phyloP scores from a whole-genome alignment of 2,329 filamentous ascomycete species.

The Cercospora canescens region DNA sequence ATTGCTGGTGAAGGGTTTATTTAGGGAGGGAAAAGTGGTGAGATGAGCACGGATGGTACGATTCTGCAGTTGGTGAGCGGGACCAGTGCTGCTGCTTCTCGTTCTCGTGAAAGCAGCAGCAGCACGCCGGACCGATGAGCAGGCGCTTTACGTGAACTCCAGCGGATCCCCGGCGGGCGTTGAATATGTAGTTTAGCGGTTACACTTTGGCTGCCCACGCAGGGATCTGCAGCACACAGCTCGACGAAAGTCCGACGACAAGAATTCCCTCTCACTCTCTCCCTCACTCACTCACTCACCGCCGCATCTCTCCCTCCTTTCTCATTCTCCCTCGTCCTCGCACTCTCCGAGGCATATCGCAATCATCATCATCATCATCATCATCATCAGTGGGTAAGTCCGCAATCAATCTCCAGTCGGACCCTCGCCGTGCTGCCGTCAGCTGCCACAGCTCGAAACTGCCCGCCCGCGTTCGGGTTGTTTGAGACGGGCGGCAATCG shows the following conservation, averaged over 20 bases:
- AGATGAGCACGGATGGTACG: neutral
- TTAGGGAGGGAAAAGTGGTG: neutral
- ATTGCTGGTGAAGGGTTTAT: neutral
- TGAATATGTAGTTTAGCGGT: no score
- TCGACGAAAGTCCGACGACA: neutral
- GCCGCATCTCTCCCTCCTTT: neutral
- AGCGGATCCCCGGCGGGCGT: slow-evolving; percentile 2
- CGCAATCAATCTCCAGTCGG: neutral
- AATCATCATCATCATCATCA: no score
- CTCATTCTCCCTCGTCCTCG: neutral
- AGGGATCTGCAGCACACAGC: neutral
- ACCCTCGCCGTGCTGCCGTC: neutral
- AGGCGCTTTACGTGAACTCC: neutral
- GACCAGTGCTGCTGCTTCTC: neutral
- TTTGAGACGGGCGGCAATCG: neutral
- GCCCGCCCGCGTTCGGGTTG: slow-evolving; percentile 4
- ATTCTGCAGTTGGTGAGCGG: neutral
- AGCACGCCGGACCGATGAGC: neutral
- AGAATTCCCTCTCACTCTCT: neutral
- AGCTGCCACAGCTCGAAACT: slow-evolving; percentile 3
- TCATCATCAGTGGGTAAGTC: slow-evolving; percentile 4
- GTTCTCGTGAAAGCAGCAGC: neutral
- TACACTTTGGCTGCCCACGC: neutral
- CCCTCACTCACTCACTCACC: neutral
- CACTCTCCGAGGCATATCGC: neutral